Evolutionary conservation across 352 stramenopile genomes (phyloP).

Genomic region (Globisporangium cederbergense): DNA sequence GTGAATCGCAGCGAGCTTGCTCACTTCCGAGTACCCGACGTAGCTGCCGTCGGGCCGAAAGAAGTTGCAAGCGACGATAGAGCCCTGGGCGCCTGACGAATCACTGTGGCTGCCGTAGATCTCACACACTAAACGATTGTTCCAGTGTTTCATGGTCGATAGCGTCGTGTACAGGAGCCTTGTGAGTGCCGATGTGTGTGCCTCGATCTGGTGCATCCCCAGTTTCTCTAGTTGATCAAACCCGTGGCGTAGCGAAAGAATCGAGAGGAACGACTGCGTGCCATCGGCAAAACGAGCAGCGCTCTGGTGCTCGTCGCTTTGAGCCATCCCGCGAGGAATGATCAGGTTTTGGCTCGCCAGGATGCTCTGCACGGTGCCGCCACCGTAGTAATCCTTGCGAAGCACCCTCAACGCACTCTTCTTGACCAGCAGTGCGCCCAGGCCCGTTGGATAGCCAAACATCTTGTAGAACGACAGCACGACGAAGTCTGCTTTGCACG

Average conservation of each 20-base stretch:
- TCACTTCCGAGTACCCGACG: constrained; percentile 68
- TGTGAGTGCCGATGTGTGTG: constrained; percentile 47
- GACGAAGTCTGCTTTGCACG: constrained; percentile 54
- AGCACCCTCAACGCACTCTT: constrained; percentile 36
- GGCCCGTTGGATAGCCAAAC: constrained; percentile 69
- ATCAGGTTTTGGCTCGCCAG: constrained; percentile 41
- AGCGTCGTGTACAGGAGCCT: constrained; percentile 36
- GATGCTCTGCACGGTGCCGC: constrained; percentile 61
- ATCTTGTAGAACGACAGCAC: constrained; percentile 84
- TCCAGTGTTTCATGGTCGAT: constrained; percentile 45
- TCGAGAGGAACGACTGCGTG: constrained; percentile 64
- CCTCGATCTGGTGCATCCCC: constrained; percentile 40
- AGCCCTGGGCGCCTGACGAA: constrained; percentile 19
- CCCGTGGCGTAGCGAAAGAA: constrained; percentile 54
- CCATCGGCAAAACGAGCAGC: constrained; percentile 48
- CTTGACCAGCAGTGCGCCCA: constrained; percentile 58
- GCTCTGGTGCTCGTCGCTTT: constrained; percentile 1
- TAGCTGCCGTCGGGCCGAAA: constrained; percentile 44
- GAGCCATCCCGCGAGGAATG: constrained; percentile 27
- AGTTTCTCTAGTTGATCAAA: constrained; percentile 42
- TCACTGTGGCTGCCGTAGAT: constrained; percentile 42
- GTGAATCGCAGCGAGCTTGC: constrained; percentile 64
- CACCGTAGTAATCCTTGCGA: constrained; percentile 59
- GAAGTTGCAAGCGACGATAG: constrained; percentile 70
- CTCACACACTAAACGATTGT: constrained; percentile 36